A percentile compares a stretch with the other conserved stretches of the same genome.
phyloP scores from a whole-genome alignment of 1,284 basidiomycete genomes.

The Rhodotorula sp. region DNA sequence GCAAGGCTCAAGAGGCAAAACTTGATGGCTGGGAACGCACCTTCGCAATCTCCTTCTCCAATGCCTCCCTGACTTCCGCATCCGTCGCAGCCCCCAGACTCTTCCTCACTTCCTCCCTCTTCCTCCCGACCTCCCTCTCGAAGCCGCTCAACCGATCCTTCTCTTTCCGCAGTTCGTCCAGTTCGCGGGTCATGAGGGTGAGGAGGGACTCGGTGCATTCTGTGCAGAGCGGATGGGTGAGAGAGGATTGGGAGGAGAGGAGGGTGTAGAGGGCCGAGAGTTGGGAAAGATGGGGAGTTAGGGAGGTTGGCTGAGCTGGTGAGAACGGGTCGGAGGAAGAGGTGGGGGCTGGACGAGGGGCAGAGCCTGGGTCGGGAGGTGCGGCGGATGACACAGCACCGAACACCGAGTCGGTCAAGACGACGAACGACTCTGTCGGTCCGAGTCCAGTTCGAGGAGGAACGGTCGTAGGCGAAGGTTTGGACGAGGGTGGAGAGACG shows the following conservation, averaged over 20 bases:
- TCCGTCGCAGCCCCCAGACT: not conserved
- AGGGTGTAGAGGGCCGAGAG: constrained; percentile 23
- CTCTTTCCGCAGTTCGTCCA: constrained; percentile 87
- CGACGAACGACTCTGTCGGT: constrained; percentile 78
- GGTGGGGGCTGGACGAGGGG: constrained; percentile 1
- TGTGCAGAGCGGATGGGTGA: constrained; percentile 92
- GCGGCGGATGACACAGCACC: not conserved
- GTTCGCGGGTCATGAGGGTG: constrained; percentile 67
- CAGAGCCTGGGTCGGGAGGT: not conserved
- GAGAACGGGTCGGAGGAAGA: not conserved
- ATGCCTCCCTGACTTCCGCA: constrained; percentile 52
- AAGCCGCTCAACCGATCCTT: constrained; percentile 89
- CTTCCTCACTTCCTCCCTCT: constrained; percentile 25
- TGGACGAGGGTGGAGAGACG: constrained; percentile 41
- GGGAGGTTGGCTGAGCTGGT: constrained; percentile 7
- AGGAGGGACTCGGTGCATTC: constrained; percentile 87
- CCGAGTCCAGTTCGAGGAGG: constrained; percentile 42
- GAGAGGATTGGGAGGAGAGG: constrained; percentile 19
- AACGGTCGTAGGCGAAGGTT: not conserved
- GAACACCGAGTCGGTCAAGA: constrained; percentile 55
- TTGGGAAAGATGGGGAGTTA: constrained; percentile 26
- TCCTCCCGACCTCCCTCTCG: constrained; percentile 74
- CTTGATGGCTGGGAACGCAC: not conserved
- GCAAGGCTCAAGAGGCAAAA: not conserved
- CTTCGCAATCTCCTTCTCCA: constrained; percentile 56